Evolutionary conservation across 2,329 filamentous ascomycete species (phyloP).

Genomic region (Diaporthe eres): DNA sequence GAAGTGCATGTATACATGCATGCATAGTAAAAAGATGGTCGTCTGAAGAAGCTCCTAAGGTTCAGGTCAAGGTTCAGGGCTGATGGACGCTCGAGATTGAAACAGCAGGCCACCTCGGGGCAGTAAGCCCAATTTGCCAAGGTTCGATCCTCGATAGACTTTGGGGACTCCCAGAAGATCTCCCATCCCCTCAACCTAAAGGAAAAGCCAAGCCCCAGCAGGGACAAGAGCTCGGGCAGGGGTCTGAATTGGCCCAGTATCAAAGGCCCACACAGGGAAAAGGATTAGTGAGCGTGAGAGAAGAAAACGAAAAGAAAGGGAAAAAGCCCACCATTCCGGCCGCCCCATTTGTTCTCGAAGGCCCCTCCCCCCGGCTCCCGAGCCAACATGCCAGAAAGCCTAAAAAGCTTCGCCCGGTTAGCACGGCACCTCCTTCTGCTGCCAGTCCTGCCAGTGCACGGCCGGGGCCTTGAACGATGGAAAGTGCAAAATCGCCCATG

Average conservation of each 20-base stretch:
- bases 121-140: slow-evolving; percentile 23
- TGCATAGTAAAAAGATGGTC: not conserved
- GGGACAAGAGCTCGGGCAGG: not conserved
- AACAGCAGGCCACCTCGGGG: not conserved
- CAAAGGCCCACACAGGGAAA: not conserved
- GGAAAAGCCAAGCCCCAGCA: slow-evolving; percentile 8
- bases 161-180: not conserved
- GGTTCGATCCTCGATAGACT: slow-evolving; percentile 14
- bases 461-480: not conserved
- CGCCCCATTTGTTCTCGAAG: slow-evolving; percentile 1
- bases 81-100: not conserved
- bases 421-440: not conserved
- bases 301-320: not conserved
- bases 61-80: slow-evolving; percentile 27
- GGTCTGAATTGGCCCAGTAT: not conserved
- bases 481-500: not conserved
- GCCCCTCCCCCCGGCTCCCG: not conserved
- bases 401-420: slow-evolving; percentile 15
- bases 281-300: not conserved
- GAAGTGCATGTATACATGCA: not conserved
- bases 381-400: not conserved
- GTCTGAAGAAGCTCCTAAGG: slow-evolving; percentile 30
- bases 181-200: not conserved
- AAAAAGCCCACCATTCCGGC: not conserved
- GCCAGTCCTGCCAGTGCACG: not conserved